Evolutionary conservation across 2,329 filamentous ascomycete genomes (phyloP), one percentile per base, ranked within the genome.

Genomic region (Colletotrichum filicis): DNA sequence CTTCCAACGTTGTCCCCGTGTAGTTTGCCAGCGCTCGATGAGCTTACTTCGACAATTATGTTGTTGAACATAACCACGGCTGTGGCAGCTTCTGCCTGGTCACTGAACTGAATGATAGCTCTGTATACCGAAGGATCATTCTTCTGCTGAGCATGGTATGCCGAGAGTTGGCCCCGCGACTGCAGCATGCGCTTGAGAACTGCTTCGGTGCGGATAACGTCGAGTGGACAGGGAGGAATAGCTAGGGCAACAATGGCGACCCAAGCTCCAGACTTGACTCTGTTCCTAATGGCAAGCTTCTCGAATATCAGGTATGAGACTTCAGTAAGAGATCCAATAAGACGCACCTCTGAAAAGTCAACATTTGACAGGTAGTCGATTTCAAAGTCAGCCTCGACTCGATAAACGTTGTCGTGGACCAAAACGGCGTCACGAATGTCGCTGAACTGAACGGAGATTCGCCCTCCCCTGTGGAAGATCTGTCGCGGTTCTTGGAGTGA

Each of bases 391-490:
- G 84, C 80, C 58, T 83, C 82, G 42, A 83, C 79, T 22, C 85
- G 76, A 1, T 83, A 81, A 32, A 88, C 79, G 63, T 86, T 87
- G 14, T 86, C 82, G 68, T 86, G 83, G 8, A 88, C 85, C 37
- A 85, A 83, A 65, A 85, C 87, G 7, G 91, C 86, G 79, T 92
- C 90, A 62, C 89, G 86, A 62, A 92, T 87, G 76, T 93, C 91
- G 7, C 85, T 82, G 76, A 93, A 92, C 5, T 86, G 87, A 28
- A 91, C 81, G 70, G 87, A 88, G 35, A 90, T 84, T 61, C 83
- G 85, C 4, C 85, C 84, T 57, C 79, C 80, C 26, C 62, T 64
- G 49, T 57, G 64, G 14, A 57, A 79, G 1, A 87, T 74, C 30
- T 83, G 80, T 11, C 80, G 82, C 8, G 77, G 78, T 24, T 86